Base-by-base conservation (phyloP, 305 asterid genomes). In the Petunia hybrid region DNA sequence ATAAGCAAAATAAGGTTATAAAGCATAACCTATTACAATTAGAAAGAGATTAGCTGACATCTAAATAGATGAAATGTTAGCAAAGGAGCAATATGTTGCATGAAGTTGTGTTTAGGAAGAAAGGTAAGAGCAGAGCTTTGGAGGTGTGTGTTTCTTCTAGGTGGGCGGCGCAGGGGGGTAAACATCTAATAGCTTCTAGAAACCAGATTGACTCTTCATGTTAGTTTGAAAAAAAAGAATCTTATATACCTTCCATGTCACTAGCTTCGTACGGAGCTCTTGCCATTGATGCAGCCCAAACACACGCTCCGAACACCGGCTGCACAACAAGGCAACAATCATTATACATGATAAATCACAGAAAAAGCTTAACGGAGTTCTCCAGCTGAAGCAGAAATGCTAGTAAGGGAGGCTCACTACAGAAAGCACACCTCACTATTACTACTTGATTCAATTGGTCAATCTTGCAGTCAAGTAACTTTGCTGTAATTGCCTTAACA, bases 371-470 rank as follows among this genome's bases (percentile, higher is more conserved):
- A 59, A 41, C 61, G 40, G 10, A 36, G 53, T 8, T 35, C 59
- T 64, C 43, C 13, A 22, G 39, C 51, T 5, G 56, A 68, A 35
- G 35, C 67, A 48, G 36, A 16, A n/a, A 14, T 45, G 36, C 5
- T 39, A 3, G 45, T 71, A 55, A 31, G 14, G 6, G 42, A 22
- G 41, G 59, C 51, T 46, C 61, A 36, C 70, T 62, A 75, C 53
- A 45, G 39, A 7, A 13, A 81, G 56, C 83, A 63, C 88, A 94
- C 99, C 97, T 94, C 84, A 95, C 97, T 43, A 89, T 84, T 80
- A 94, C 88, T 35, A 88, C 89, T 89, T 91, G 89, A 80, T 95
- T 94, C 92, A 94, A 91, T 78, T 95, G 99, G 86, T 94, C 99
- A 53, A 95, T 95, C 91, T 92, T 94, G 85, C 99, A 92, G 84